Evolutionary conservation across 1,284 basidiomycete genomes (phyloP).

Genomic region (Athelia psychrophila): DNA sequence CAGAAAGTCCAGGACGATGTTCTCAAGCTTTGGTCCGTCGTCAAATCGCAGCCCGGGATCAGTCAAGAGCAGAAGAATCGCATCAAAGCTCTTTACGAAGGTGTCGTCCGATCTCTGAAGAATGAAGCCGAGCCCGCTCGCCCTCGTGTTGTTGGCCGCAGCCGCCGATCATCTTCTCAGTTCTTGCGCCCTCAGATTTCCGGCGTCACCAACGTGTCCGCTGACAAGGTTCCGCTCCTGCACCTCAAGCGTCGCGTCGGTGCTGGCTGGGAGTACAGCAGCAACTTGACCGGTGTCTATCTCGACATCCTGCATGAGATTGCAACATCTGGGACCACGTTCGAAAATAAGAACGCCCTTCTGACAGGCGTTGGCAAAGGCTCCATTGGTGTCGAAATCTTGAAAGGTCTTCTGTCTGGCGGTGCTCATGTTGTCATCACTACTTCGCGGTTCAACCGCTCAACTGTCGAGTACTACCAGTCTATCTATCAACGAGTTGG

Average conservation of each 20-base stretch:
- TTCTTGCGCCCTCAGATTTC: slow-evolving; percentile 90
- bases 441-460: slow-evolving; percentile 92
- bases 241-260: slow-evolving; percentile 99
- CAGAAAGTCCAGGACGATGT: slow-evolving; percentile 98
- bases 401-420: slow-evolving; percentile 95
- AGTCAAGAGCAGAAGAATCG: slow-evolving; percentile 96
- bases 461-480: slow-evolving; percentile 98
- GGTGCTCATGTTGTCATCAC: slow-evolving; percentile 97
- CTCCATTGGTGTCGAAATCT: slow-evolving; percentile 95
- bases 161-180: slow-evolving; percentile 86
- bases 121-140: slow-evolving; percentile 59
- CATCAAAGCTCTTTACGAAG: slow-evolving; percentile 96
- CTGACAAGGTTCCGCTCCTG: slow-evolving; percentile 91
- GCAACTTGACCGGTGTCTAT: slow-evolving; percentile 94
- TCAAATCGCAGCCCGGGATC: slow-evolving; percentile 96
- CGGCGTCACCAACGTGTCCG: slow-evolving; percentile 74
- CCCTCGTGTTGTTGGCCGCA: slow-evolving; percentile 50
- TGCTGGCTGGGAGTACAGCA: slow-evolving; percentile 93
- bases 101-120: slow-evolving; percentile 83
- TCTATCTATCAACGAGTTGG: slow-evolving; percentile 96
- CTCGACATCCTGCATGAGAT: slow-evolving; percentile 97
- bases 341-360: slow-evolving; percentile 98
- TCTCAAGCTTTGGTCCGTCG: slow-evolving; percentile 94
- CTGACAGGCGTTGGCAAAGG: slow-evolving; percentile 97
- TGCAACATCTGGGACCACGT: slow-evolving; percentile 95